These are phyloP conservation scores for Echinochloa phyllopogon DNA, from an alignment of 176 grass and related monocot species.

Conservation along the genomic window DNA sequence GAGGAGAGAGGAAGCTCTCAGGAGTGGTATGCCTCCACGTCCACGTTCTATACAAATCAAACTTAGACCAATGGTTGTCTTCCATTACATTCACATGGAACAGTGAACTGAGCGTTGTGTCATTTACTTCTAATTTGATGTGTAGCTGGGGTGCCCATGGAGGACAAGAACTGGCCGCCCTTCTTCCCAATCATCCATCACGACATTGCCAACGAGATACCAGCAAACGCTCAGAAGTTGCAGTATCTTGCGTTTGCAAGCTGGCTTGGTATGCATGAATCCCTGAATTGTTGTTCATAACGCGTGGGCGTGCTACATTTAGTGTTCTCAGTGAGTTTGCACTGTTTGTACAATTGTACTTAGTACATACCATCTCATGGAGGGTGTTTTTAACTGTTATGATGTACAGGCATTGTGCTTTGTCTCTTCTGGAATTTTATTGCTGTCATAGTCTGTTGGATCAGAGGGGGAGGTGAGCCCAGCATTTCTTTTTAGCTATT, in stretches of 20 bases:
- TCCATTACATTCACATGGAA: not conserved
- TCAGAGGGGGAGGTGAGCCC: conserved; percentile 89
- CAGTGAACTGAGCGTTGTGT: not conserved
- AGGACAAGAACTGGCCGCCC: conserved; percentile 90
- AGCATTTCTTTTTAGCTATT: conserved; percentile 26
- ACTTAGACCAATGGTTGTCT: conserved; percentile 1
- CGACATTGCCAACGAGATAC: conserved; percentile 93
- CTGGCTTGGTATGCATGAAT: conserved; percentile 66
- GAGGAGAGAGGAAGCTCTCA: conserved; percentile 75
- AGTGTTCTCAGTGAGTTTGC: not conserved
- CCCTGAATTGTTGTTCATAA: not conserved
- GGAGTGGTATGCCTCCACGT: conserved; percentile 48
- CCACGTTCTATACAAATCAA: not conserved
- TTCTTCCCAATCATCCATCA: conserved; percentile 93
- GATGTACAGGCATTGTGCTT: conserved; percentile 79
- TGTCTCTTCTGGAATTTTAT: conserved; percentile 89
- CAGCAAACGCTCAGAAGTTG: conserved; percentile 74
- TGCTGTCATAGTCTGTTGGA: conserved; percentile 89
- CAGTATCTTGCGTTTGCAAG: conserved; percentile 91
- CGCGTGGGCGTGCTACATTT: not conserved
- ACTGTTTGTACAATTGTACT: conserved; percentile 14
- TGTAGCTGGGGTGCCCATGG: conserved; percentile 67
- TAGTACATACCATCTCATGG: conserved; percentile 1
- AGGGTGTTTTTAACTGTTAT: conserved; percentile 23
- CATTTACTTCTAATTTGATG: not conserved